Percentiles rank a stretch among this genome's conserved stretches.
These are phyloP conservation scores for Lagenidium sp. DNA, from an alignment of 352 stramenopile genomes.

Conservation along the genomic window DNA sequence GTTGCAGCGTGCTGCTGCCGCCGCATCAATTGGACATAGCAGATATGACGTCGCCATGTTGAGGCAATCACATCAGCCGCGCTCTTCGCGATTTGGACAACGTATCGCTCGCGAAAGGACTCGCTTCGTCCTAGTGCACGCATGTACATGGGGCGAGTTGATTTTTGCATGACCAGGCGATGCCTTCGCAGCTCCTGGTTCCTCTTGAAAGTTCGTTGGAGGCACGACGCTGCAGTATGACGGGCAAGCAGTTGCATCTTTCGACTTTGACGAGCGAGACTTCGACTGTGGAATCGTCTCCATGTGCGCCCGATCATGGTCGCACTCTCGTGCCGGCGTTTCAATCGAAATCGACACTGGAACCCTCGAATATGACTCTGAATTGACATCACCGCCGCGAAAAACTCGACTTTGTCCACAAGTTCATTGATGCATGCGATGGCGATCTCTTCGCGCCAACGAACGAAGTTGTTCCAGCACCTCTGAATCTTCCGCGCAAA, in stretches of 20 bases:
- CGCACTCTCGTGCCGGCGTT: slow-evolving; percentile 15
- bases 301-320: slow-evolving; percentile 30
- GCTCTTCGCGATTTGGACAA: slow-evolving; percentile 29
- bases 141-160: slow-evolving; percentile 38
- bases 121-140: slow-evolving; percentile 14
- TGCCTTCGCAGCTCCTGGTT: slow-evolving; percentile 20
- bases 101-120: slow-evolving; percentile 22
- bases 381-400: slow-evolving; percentile 27
- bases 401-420: slow-evolving; percentile 39
- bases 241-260: slow-evolving; percentile 14
- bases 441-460: slow-evolving; percentile 18
- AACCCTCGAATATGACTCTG: slow-evolving; percentile 31
- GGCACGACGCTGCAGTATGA: slow-evolving; percentile 28
- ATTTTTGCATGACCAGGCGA: slow-evolving; percentile 18
- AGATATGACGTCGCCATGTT: slow-evolving; percentile 30
- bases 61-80: slow-evolving; percentile 34
- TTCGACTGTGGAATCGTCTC: slow-evolving; percentile 7
- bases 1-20: not conserved
- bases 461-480: slow-evolving; percentile 19
- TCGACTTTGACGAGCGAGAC: slow-evolving; percentile 13
- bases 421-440: slow-evolving; percentile 11
- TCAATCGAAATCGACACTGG: slow-evolving; percentile 27
- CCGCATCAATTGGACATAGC: slow-evolving; percentile 6
- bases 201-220: slow-evolving; percentile 37
- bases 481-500: slow-evolving; percentile 20